These are phyloP conservation scores for Cryptosporidium muris DNA, from an alignment of 169 alveolate genomes.

Conservation along the genomic window DNA sequence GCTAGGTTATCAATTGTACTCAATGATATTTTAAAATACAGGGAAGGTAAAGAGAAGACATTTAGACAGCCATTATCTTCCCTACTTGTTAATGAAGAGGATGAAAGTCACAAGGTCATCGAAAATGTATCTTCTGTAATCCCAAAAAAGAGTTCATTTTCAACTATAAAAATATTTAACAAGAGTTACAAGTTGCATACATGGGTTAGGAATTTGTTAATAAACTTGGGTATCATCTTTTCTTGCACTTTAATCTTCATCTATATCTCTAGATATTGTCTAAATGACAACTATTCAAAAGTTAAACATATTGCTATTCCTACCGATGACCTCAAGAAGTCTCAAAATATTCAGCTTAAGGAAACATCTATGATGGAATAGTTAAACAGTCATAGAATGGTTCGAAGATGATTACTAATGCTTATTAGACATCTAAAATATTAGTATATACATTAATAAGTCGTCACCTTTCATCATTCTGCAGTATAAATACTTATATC, in stretches of 20 bases:
- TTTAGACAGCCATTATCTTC: constrained; percentile 39
- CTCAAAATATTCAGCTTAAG: constrained; percentile 54
- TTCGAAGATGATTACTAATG: neutral
- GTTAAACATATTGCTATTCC: constrained; percentile 10
- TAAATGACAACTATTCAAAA: constrained; percentile 13
- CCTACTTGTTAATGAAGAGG: constrained; percentile 42
- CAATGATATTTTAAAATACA: constrained; percentile 76
- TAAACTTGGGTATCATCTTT: constrained; percentile 6
- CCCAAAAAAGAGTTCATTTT: neutral
- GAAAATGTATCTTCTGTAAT: neutral
- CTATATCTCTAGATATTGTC: constrained; percentile 17
- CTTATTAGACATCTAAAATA: neutral
- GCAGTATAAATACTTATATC: no score
- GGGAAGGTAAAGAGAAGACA: constrained; percentile 68
- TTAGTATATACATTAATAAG: no score
- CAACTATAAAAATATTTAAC: constrained; percentile 10
- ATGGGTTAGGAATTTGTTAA: constrained; percentile 38
- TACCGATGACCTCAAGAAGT: neutral
- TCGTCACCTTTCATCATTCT: no score
- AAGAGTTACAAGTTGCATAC: constrained; percentile 2
- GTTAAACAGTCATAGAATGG: neutral
- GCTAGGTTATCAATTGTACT: constrained; percentile 82
- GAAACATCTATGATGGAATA: constrained; percentile 50
- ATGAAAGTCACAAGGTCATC: constrained; percentile 10
- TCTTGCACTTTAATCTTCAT: constrained; percentile 10